phyloP scores from a whole-genome alignment of 2,329 filamentous ascomycete genomes.

The Colletotrichum graminicola region DNA sequence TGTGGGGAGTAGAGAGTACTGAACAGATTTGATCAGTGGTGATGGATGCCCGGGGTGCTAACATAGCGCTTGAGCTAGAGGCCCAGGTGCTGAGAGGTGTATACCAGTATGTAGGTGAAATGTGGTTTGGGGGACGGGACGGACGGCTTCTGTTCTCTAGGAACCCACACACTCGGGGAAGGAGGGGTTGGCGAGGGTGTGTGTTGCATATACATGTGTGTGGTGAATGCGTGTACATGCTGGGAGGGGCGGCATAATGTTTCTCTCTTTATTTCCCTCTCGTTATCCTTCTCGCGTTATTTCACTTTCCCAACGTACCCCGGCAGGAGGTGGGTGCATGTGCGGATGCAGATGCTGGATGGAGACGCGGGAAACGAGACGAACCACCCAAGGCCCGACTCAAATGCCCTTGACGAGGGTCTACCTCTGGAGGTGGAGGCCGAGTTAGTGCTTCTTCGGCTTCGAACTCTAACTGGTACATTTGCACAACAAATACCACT shows the following conservation, averaged over 20 bases:
- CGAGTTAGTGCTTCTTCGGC: not conserved
- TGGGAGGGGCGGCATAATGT: constrained; percentile 1
- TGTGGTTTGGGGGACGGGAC: constrained; percentile 14
- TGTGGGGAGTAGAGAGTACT: no score
- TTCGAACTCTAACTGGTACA: not conserved
- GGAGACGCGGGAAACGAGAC: constrained; percentile 36
- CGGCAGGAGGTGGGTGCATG: constrained; percentile 7
- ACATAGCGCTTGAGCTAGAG: not conserved
- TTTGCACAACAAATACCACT: not conserved
- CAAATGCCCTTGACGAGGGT: constrained; percentile 12
- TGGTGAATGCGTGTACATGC: constrained; percentile 8
- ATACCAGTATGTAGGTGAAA: not conserved
- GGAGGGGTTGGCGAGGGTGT: constrained; percentile 14
- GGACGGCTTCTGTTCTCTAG: constrained; percentile 15
- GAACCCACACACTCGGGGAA: constrained; percentile 19
- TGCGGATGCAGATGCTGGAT: constrained; percentile 18
- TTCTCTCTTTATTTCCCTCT: constrained; percentile 1
- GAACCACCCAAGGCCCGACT: constrained; percentile 30
- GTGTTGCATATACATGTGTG: not conserved
- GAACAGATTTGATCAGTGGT: not conserved
- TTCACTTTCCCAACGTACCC: constrained; percentile 32
- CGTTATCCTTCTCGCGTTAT: constrained; percentile 15
- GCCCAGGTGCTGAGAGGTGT: constrained; percentile 19
- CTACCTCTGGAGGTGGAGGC: not conserved
- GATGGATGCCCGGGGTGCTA: constrained; percentile 1